Base-by-base conservation (phyloP, 106 monocot genomes). In the Dioscorea alata region DNA sequence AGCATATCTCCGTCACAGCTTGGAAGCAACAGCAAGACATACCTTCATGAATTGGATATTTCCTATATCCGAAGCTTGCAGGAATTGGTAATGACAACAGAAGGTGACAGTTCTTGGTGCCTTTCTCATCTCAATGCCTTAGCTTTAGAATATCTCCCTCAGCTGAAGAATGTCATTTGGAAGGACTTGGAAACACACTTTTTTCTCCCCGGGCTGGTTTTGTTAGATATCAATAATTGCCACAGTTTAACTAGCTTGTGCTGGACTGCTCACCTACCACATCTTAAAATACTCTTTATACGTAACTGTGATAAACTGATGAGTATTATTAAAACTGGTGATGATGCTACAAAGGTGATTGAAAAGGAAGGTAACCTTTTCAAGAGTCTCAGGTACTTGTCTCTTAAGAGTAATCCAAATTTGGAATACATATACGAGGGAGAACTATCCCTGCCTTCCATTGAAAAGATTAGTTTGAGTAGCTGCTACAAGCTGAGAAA, bases 81-180 rank as follows among this genome's bases (percentile, higher is more conserved):
- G 13, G 64, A 64, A 24, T 13, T 64, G 32, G 16, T 6, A 1
- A 24, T 64, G 64, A 24, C 0, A 3, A 17, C 24, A 3, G 10
- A 20, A 15, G 33, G 35, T 15, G 33, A 4, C 18, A 28, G 1
- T 28, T 28, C 3, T 28, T 64, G 64, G 33, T 15, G 35, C 16
- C 4, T 64, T 15, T 15, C 20, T 18, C 32, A 42, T 5, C 64
- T 64, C 8, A 33, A 64, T 32, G 9, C 7, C 1, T 24, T 64
- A 4, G 0, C n/a, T 0, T 0, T 0, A n/a, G n/a, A n/a, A n/a
- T n/a, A n/a, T 2, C 64, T 64, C 35, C 32, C 13, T 13, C 14
- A 15, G 64, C 33, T 64, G 33, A 33, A 64, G 32, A 8, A 33
- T 13, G 35, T 64, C 35, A 64, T 64, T n/a, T 64, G 64, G 64